phyloP scores from a whole-genome alignment of 768 basidiomycete species.

The Rhodotorula babjevae region DNA sequence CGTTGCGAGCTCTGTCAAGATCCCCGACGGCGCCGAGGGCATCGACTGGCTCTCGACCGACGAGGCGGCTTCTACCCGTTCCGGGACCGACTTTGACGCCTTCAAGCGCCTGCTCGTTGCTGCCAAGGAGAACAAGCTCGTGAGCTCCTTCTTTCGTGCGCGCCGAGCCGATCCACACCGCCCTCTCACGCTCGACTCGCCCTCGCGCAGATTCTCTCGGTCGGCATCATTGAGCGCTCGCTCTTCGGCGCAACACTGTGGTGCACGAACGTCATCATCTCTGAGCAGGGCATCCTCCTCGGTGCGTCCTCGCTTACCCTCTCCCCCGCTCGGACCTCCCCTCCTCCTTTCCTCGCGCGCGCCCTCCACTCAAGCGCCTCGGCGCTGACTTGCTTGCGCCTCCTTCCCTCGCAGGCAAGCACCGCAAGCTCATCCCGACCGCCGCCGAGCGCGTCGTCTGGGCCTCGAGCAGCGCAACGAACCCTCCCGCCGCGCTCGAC shows the following conservation, averaged over 20 bases:
- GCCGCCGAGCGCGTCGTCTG: slow-evolving; percentile 60
- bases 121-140: neutral
- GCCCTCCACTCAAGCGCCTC: too few species aligned
- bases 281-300: neutral
- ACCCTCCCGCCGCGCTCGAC: slow-evolving; percentile 43
- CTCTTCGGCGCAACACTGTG: slow-evolving; percentile 6
- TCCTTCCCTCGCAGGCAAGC: slow-evolving; percentile 54
- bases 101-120: neutral
- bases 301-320: neutral
- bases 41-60: neutral
- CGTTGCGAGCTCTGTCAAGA: neutral
- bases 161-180: neutral
- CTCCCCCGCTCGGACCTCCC: too few species aligned
- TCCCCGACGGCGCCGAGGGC: neutral
- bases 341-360: too few species aligned
- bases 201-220: neutral
- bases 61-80: neutral
- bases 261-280: slow-evolving; percentile 7
- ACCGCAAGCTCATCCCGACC: slow-evolving; percentile 63
- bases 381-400: too few species aligned
- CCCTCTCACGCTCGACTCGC: neutral
- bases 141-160: neutral
- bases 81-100: neutral
- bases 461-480: slow-evolving; percentile 40
- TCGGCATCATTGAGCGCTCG: slow-evolving; percentile 17